These are phyloP conservation scores for Dimargaris verticillata DNA, from an alignment of 192 early-diverging fungal genomes.

Conservation along the genomic window DNA sequence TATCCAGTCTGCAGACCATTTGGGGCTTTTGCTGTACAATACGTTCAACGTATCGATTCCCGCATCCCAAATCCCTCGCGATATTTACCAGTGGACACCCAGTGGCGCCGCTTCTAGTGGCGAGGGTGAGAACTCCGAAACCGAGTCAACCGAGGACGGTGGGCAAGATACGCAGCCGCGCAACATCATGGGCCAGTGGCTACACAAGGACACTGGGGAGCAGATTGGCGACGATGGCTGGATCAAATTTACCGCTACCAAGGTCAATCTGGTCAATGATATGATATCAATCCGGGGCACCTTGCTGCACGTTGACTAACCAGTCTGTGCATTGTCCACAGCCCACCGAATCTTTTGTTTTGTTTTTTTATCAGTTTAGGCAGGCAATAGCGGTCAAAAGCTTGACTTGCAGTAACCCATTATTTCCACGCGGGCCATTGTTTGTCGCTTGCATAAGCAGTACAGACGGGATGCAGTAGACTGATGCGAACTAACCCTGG, in stretches of 20 bases:
- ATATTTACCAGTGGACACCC: constrained; percentile 53
- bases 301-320: too few species aligned
- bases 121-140: constrained; percentile 14
- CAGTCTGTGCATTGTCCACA: too few species aligned
- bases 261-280: constrained; percentile 14
- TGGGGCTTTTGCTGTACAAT: constrained; percentile 82
- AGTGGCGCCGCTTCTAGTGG: constrained; percentile 25
- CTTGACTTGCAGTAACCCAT: too few species aligned
- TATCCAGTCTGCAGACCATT: constrained; percentile 84
- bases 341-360: too few species aligned
- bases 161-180: constrained; percentile 11
- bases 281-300: too few species aligned
- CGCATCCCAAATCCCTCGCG: constrained; percentile 53
- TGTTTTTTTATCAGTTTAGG: too few species aligned
- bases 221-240: constrained; percentile 45
- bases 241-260: constrained; percentile 52
- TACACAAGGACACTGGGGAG: constrained; percentile 44
- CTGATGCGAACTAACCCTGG: too few species aligned
- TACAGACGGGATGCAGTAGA: too few species aligned
- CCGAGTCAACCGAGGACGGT: constrained; percentile 14
- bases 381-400: too few species aligned
- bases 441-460: too few species aligned
- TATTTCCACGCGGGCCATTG: too few species aligned
- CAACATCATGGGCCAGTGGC: constrained; percentile 46
- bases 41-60: constrained; percentile 94